Conservation (phyloP, 2,329 filamentous ascomycete genomes). For the Fusarium anthophilum region DNA sequence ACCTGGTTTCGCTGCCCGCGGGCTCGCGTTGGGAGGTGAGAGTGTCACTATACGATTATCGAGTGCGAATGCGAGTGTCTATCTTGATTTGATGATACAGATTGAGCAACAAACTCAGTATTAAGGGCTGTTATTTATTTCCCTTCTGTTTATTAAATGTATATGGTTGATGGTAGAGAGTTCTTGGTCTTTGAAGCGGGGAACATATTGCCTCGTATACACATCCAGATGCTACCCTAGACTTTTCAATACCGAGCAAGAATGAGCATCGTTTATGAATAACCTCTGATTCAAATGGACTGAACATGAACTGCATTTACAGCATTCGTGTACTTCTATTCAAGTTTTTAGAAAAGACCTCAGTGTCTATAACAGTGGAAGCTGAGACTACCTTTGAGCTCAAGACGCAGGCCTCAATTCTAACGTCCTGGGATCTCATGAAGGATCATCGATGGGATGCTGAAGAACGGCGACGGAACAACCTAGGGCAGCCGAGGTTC, state of each 20-base stretch:
- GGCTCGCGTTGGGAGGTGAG: background rate
- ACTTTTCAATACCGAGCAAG: background rate
- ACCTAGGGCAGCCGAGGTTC: background rate
- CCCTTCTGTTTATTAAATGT: rapidly evolving
- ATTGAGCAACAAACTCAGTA: background rate
- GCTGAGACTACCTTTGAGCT: background rate
- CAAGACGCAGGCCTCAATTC: background rate
- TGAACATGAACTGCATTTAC: background rate
- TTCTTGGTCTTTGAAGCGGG: background rate
- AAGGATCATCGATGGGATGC: background rate
- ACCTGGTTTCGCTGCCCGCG: background rate
- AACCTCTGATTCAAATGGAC: background rate
- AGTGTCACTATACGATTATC: background rate
- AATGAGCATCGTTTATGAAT: no score
- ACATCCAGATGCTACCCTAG: background rate
- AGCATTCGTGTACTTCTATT: rapidly evolving
- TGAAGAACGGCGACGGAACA: background rate
- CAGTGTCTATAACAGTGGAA: background rate
- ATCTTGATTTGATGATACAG: background rate
- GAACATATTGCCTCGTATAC: background rate
- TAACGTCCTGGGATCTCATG: background rate
- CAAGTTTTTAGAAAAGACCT: rapidly evolving
- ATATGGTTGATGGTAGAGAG: no score
- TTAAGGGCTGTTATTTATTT: background rate
- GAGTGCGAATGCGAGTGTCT: background rate